Conservation (phyloP, 148 eudicot species). For the Rhododendron simsii region DNA sequence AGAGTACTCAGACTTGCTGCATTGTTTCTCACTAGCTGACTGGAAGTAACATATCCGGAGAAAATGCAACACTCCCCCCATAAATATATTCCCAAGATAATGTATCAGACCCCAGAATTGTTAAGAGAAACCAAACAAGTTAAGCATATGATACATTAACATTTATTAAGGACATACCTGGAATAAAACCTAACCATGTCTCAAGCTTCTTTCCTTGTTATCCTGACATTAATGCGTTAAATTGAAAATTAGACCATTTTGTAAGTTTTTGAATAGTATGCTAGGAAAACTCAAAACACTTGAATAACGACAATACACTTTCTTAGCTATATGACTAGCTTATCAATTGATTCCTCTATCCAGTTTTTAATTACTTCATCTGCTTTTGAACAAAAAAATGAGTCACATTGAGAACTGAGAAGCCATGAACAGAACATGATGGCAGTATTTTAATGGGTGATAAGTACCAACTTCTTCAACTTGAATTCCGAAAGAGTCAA, state of each 20-base stretch:
- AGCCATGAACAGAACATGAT: not conserved
- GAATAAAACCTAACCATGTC: not conserved
- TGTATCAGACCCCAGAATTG: not conserved
- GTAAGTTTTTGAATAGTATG: not conserved
- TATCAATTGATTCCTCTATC: not conserved
- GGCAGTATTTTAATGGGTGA: not conserved
- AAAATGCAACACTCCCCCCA: not conserved
- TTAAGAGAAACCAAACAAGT: not conserved
- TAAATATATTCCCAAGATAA: not conserved
- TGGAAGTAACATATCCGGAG: not conserved
- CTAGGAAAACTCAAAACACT: not conserved
- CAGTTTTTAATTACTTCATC: not conserved
- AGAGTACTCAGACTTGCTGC: not conserved
- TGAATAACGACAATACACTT: not conserved
- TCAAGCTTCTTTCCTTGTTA: conserved; percentile 81
- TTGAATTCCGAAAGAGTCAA: not conserved
- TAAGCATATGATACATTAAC: not conserved
- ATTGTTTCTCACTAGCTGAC: not conserved
- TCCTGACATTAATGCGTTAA: conserved; percentile 31
- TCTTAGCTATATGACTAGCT: not conserved
- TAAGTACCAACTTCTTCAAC: not conserved
- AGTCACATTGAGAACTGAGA: not conserved
- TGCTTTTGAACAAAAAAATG: not conserved
- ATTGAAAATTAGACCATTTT: not conserved
- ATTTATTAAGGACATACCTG: not conserved